Conservation (phyloP, 2,329 filamentous ascomycete species). For the Paramyrothecium sp. region DNA sequence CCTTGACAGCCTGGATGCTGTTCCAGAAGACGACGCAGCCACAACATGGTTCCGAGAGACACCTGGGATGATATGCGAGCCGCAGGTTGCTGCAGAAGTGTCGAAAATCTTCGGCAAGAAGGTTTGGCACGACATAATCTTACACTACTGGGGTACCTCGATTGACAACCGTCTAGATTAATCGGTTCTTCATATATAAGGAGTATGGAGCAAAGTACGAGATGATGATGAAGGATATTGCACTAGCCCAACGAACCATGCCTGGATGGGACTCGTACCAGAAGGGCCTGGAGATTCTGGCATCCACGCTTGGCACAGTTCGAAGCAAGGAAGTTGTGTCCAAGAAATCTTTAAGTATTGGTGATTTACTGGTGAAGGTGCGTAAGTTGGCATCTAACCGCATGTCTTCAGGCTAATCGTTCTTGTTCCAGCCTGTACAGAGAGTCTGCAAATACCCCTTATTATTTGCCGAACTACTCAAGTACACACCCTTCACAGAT, state of each 20-base stretch:
- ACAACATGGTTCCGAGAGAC: slow-evolving; percentile 42
- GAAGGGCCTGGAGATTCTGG: slow-evolving; percentile 79
- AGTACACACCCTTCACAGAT: slow-evolving; percentile 79
- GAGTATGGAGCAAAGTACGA: slow-evolving; percentile 91
- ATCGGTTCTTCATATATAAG: slow-evolving; percentile 82
- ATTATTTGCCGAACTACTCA: slow-evolving; percentile 79
- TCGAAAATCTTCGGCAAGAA: slow-evolving; percentile 60
- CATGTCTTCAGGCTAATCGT: not conserved
- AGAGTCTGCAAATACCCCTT: slow-evolving; percentile 88
- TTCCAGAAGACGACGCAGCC: slow-evolving; percentile 38
- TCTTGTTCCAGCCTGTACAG: slow-evolving; percentile 71
- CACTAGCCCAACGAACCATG: slow-evolving; percentile 64
- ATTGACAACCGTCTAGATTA: slow-evolving; percentile 57
- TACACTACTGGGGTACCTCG: not conserved
- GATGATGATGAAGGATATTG: slow-evolving; percentile 75
- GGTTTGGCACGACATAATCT: slow-evolving; percentile 31
- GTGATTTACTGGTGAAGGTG: slow-evolving; percentile 89
- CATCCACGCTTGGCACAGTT: slow-evolving; percentile 70
- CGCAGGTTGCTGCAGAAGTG: slow-evolving; percentile 58
- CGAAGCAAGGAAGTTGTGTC: slow-evolving; percentile 60
- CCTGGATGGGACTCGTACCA: slow-evolving; percentile 79
- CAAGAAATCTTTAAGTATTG: slow-evolving; percentile 77
- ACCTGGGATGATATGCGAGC: slow-evolving; percentile 55
- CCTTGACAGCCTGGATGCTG: slow-evolving; percentile 47
- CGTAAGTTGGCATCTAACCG: slow-evolving; percentile 3